Evolutionary conservation across 768 basidiomycete species (phyloP).

Genomic region (Chiua virens): DNA sequence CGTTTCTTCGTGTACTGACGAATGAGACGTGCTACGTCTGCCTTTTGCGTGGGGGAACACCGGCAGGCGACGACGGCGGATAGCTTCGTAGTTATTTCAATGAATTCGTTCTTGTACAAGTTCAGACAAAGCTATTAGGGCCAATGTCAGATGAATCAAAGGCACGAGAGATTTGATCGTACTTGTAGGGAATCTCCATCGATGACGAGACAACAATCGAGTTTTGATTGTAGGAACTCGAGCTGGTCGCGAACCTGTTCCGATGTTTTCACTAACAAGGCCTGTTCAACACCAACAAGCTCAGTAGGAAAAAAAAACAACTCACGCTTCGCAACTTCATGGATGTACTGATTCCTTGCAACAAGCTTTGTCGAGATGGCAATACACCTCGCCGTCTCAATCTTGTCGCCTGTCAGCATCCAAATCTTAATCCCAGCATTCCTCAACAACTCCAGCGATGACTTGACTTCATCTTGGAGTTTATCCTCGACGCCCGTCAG

Average conservation of each 20-base stretch:
- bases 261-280: conserved; percentile 71
- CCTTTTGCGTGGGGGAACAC: conserved; percentile 98
- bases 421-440: conserved; percentile 99
- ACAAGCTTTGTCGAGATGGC: conserved; percentile 97
- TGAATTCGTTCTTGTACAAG: conserved; percentile 90
- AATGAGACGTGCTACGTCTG: conserved; percentile 93
- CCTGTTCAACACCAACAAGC: conserved; percentile 2
- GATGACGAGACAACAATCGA: conserved; percentile 97
- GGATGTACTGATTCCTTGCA: conserved; percentile 94
- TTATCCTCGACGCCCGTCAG: conserved; percentile 99
- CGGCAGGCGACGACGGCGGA: conserved; percentile 97
- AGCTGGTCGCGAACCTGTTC: conserved; percentile 85
- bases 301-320: neutral
- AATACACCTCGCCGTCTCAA: conserved; percentile 98
- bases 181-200: conserved; percentile 97
- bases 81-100: conserved; percentile 93
- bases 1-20: conserved; percentile 89
- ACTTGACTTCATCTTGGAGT: conserved; percentile 94
- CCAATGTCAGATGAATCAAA: neutral
- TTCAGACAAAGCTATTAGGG: conserved; percentile 77
- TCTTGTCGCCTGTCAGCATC: conserved; percentile 99
- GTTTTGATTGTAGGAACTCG: conserved; percentile 90
- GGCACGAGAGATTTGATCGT: conserved; percentile 9
- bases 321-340: conserved; percentile 89
- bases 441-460: conserved; percentile 86